phyloP scores from a whole-genome alignment of 192 early-diverging fungal genomes.

The Coemansia sp. region DNA sequence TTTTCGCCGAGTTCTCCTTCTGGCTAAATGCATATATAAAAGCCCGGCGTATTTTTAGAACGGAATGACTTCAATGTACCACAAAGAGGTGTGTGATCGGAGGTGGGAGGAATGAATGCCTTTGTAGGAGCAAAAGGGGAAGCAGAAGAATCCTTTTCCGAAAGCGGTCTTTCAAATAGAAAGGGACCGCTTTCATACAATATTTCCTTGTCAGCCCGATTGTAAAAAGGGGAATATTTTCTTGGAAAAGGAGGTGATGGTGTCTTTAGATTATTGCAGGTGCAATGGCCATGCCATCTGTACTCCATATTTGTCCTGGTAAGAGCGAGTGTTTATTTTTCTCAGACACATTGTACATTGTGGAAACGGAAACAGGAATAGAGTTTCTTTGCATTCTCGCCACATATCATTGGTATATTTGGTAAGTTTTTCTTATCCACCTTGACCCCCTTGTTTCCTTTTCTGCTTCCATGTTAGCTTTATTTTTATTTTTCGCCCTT shows the following conservation, averaged over 20 bases:
- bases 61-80: not conserved
- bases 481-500: not conserved
- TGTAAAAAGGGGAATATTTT: not conserved
- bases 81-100: not conserved
- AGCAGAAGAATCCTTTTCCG: not conserved
- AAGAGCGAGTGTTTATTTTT: not conserved
- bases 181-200: not conserved
- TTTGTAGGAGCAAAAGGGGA: not conserved
- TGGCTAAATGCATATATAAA: not conserved
- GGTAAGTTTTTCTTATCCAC: not conserved
- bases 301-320: not conserved
- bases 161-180: conserved; percentile 7
- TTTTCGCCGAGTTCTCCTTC: not conserved
- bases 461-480: not conserved
- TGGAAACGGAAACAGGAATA: conserved; percentile 4
- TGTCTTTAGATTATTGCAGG: not conserved
- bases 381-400: conserved; percentile 8
- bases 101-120: not conserved
- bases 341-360: not conserved
- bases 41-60: conserved; percentile 9
- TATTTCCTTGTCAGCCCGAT: not conserved
- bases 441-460: not conserved
- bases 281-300: not conserved
- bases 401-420: not conserved
- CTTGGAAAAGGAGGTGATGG: not conserved